Evolutionary conservation across 1,139 yeast genomes (phyloP), one percentile per base, ranked within the genome.

Genomic region (Hansenula sp.): DNA sequence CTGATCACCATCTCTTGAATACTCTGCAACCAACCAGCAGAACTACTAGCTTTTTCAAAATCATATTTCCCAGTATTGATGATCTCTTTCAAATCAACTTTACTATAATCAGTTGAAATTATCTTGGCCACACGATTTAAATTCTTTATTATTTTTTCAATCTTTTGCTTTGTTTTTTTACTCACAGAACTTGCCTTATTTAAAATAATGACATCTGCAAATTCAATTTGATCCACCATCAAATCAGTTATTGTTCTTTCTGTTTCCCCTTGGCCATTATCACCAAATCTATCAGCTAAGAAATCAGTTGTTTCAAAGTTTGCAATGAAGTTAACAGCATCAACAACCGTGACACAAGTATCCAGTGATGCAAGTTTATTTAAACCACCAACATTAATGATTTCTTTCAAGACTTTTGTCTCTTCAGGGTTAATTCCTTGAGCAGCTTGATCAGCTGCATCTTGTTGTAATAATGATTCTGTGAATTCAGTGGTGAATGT

Each of bases 1-100:
- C 69, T 56, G 6, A 57, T 54, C 11, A 58, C 61, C 66, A 68
- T 65, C 45, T 68, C 73, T 40, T 68, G 61, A 21, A 69, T 55
- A 45, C 71, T 66, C 43, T 65, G 68, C 36, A 69, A 54, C 75
- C 75, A 69, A 4, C 75, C 75, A 8, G 75, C 70, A n/a, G 72
- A 62, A 2, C 69, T 55, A 8, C 68, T 51, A 1, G 72, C 71
- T 34, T 63, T 65, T 24, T 68, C 71, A 51, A 66, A 70, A 37
- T 64, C 65, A 47, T 60, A 69, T 19, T 52, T 46, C 4, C 59
- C 57, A 2, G 73, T 68, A 42, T 62, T 59, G 26, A 69, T 42
- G 7, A 69, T 60, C 20, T 62, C 61, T 6, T 48, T 48, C 13
- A 66, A 46, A 32, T 62, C 64, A n/a, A 70, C 61, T 28, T 64